A percentile compares a stretch with the other conserved stretches of the same genome.
These are phyloP conservation scores for Penicillium bovifimosum DNA, from an alignment of 495 filamentous ascomycete species.

Conservation along the genomic window DNA sequence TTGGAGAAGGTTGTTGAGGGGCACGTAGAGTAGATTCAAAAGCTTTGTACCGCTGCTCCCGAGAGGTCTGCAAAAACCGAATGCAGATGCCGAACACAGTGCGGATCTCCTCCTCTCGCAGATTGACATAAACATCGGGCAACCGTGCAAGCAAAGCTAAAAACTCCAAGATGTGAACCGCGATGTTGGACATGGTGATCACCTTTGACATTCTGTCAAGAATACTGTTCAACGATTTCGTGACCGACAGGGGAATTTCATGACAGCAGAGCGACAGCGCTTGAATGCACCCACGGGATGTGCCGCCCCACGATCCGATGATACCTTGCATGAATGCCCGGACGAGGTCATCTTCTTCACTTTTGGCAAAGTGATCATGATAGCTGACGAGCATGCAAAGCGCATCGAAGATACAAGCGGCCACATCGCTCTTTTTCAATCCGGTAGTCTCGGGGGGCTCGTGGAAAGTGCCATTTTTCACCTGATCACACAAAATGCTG, in stretches of 20 bases:
- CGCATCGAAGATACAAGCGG: conserved; percentile 78
- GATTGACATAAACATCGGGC: conserved; percentile 78
- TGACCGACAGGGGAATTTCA: conserved; percentile 78
- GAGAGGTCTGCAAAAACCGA: conserved; percentile 74
- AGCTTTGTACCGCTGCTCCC: conserved; percentile 48
- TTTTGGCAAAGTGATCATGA: conserved; percentile 74
- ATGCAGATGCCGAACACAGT: conserved; percentile 93
- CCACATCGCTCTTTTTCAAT: conserved; percentile 81
- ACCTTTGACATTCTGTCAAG: conserved; percentile 90
- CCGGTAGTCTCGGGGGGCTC: conserved; percentile 70
- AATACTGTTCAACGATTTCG: conserved; percentile 74
- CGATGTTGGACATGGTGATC: conserved; percentile 84
- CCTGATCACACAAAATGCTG: conserved; percentile 70
- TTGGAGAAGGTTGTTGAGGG: conserved; percentile 16
- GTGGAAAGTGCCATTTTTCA: conserved; percentile 65
- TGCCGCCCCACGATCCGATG: conserved; percentile 73
- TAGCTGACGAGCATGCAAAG: conserved; percentile 84
- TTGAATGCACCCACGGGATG: conserved; percentile 87
- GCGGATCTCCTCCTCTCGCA: conserved; percentile 80
- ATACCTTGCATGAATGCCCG: conserved; percentile 77
- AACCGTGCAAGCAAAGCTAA: conserved; percentile 78
- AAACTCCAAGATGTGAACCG: conserved; percentile 93
- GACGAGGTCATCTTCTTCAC: conserved; percentile 84
- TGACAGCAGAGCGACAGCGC: conserved; percentile 90
- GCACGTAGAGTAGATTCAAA: conserved; percentile 29